phyloP scores from a whole-genome alignment of 2,329 filamentous ascomycete genomes.

The Fusarium paranaense region DNA sequence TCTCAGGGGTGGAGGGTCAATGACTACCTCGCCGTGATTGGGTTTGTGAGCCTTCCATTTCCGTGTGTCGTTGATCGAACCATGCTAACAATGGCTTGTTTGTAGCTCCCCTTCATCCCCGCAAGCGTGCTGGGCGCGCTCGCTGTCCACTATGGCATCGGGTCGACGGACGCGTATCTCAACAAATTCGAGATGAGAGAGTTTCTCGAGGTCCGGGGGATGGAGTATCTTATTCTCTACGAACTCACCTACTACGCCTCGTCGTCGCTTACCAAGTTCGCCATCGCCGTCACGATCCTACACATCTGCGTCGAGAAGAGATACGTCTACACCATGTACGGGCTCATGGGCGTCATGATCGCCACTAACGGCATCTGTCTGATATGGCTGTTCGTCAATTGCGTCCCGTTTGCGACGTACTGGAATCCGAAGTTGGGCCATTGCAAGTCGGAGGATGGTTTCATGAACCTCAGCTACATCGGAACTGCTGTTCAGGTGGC shows the following conservation, averaged over 20 bases:
- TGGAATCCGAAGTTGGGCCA: conserved; percentile 21
- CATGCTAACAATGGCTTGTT: fast-evolving
- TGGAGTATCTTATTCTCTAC: conserved; percentile 22
- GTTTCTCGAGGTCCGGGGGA: conserved; percentile 19
- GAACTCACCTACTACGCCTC: conserved; percentile 25
- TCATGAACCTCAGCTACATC: conserved; percentile 25
- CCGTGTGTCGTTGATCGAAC: not conserved
- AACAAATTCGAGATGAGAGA: conserved; percentile 1
- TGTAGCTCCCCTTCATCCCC: conserved; percentile 17
- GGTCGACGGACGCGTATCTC: conserved; percentile 14
- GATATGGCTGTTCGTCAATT: conserved; percentile 27
- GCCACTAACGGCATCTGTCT: conserved; percentile 6
- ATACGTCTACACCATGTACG: conserved; percentile 26
- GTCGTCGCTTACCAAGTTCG: conserved; percentile 23
- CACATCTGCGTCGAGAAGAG: conserved; percentile 26
- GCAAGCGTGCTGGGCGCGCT: conserved; percentile 20
- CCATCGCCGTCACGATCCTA: conserved; percentile 27
- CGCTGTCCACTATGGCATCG: conserved; percentile 18
- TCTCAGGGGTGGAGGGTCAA: conserved; percentile 21
- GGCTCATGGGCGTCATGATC: conserved; percentile 11
- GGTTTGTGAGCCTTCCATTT: conserved; percentile 21
- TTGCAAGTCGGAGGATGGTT: conserved; percentile 18
- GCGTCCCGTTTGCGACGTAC: conserved; percentile 14
- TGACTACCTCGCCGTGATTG: conserved; percentile 18
- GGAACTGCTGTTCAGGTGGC: conserved; percentile 37